Conservation (phyloP, 2,329 filamentous ascomycete genomes). For the Calonectria multiphialidica region DNA sequence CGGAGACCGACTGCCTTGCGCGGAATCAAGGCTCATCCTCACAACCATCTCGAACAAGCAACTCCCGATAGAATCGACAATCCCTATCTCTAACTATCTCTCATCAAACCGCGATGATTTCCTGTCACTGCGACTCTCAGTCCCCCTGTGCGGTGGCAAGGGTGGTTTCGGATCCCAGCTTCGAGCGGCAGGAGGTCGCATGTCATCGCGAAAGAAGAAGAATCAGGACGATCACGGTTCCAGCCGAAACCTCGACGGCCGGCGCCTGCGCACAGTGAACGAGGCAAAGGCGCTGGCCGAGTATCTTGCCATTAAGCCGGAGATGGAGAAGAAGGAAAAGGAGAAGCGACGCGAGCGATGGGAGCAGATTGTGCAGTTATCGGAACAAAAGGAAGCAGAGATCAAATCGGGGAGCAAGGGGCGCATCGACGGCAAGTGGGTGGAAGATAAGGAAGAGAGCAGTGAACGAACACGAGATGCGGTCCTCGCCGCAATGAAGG, state of each 20-base stretch:
- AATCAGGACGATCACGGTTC: slow-evolving; percentile 89
- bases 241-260: slow-evolving; percentile 92
- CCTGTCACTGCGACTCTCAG: slow-evolving; percentile 83
- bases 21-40: slow-evolving; percentile 75
- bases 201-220: slow-evolving; percentile 94
- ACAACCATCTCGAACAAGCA: slow-evolving; percentile 85
- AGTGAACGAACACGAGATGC: slow-evolving; percentile 85
- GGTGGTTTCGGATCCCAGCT: slow-evolving; percentile 98
- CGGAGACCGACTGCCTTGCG: slow-evolving; percentile 70
- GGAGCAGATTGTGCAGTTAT: slow-evolving; percentile 88
- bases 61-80: slow-evolving; percentile 65
- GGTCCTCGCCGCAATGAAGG: slow-evolving; percentile 77
- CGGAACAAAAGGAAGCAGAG: slow-evolving; percentile 87
- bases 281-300: slow-evolving; percentile 96
- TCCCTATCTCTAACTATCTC: slow-evolving; percentile 73
- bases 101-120: slow-evolving; percentile 71
- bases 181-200: slow-evolving; percentile 95
- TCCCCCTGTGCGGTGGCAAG: slow-evolving; percentile 90
- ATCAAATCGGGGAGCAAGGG: slow-evolving; percentile 79
- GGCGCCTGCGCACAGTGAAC: slow-evolving; percentile 89
- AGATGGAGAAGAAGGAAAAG: slow-evolving; percentile 96
- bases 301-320: slow-evolving; percentile 94
- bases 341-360: slow-evolving; percentile 86
- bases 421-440: slow-evolving; percentile 89
- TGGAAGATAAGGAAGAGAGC: slow-evolving; percentile 93